A percentile compares a stretch with the other conserved stretches of the same genome.
These are phyloP conservation scores for Kuraishia floccosa DNA, from an alignment of 805 yeast genomes.

Conservation along the genomic window DNA sequence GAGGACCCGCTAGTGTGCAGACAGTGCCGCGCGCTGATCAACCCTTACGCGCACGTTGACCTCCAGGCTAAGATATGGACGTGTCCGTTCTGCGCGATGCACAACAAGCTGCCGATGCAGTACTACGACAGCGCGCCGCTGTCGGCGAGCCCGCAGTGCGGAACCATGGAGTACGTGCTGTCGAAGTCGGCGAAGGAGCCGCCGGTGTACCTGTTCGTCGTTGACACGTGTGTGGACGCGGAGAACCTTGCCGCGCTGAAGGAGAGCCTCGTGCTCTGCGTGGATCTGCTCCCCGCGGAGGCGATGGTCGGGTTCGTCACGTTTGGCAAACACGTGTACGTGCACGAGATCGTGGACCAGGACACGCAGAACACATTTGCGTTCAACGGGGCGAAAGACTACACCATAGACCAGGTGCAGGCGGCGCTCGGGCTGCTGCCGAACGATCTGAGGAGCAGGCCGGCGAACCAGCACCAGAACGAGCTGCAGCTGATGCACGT, in stretches of 20 bases:
- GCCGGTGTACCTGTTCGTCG: constrained; percentile 40
- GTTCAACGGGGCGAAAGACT: constrained; percentile 47
- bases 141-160: constrained; percentile 24
- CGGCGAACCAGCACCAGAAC: constrained; percentile 7
- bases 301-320: constrained; percentile 47
- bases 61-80: constrained; percentile 27
- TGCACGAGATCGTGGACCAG: constrained; percentile 37
- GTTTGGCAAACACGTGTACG: constrained; percentile 47
- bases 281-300: constrained; percentile 35
- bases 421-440: constrained; percentile 32
- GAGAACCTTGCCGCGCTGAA: constrained; percentile 41
- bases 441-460: constrained; percentile 14
- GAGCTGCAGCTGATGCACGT: constrained; percentile 7
- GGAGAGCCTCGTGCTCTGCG: constrained; percentile 33
- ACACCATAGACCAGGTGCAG: constrained; percentile 34
- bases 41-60: constrained; percentile 35
- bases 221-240: constrained; percentile 42
- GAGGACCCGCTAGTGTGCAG: constrained; percentile 36
- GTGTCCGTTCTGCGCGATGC: constrained; percentile 43
- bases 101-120: constrained; percentile 25
- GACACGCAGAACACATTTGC: constrained; percentile 22
- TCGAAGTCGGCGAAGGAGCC: constrained; percentile 19
- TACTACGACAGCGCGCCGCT: constrained; percentile 16
- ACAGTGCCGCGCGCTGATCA: constrained; percentile 40
- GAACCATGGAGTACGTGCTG: constrained; percentile 41